phyloP scores from a whole-genome alignment of 805 yeast genomes.

The Komagataella pastoris region DNA sequence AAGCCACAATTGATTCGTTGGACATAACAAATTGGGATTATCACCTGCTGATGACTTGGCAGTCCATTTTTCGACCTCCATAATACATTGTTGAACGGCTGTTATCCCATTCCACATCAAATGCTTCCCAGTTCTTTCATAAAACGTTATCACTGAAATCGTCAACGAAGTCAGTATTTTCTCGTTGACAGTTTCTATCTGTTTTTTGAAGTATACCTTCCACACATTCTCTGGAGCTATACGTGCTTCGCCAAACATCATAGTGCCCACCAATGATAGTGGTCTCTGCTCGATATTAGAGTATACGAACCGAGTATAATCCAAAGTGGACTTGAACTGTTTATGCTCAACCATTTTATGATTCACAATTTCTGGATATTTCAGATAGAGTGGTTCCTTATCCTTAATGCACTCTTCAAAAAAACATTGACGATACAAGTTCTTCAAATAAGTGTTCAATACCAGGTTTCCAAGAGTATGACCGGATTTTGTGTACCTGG shows the following conservation, averaged over 20 bases:
- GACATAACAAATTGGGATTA: slow-evolving; percentile 21
- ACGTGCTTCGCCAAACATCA: not conserved
- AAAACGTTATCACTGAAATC: not conserved
- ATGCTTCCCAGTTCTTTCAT: not conserved
- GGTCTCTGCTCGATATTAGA: not conserved
- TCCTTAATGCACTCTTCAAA: not conserved
- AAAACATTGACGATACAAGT: not conserved
- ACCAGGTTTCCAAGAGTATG: not conserved
- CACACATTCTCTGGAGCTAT: not conserved
- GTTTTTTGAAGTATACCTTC: not conserved
- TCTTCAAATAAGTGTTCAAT: not conserved
- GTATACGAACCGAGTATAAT: not conserved
- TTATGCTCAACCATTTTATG: not conserved
- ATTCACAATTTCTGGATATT: not conserved
- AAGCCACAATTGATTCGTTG: slow-evolving; percentile 34
- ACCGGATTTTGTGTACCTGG: not conserved
- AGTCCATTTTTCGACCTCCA: slow-evolving; percentile 34
- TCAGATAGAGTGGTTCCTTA: not conserved
- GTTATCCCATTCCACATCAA: slow-evolving; percentile 32
- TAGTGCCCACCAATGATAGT: not conserved
- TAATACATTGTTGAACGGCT: slow-evolving; percentile 49
- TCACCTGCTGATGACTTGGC: slow-evolving; percentile 18
- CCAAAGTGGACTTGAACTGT: not conserved
- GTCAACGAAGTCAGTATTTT: not conserved
- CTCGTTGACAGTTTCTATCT: not conserved